phyloP scores from a whole-genome alignment of 805 yeast genomes.

The Aciculoconidium aculeatum region DNA sequence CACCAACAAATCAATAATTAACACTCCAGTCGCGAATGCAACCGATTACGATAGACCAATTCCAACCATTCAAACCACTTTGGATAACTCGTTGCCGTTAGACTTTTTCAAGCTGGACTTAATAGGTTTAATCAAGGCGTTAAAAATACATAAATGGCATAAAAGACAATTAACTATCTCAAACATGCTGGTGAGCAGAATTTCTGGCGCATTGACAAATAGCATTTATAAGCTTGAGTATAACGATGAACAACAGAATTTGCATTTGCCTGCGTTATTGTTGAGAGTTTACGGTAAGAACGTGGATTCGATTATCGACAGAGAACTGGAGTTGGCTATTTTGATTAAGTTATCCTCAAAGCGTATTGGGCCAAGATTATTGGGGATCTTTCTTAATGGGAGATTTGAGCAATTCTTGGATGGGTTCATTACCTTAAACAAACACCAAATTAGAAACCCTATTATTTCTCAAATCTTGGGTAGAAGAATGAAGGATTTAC shows the following conservation, averaged over 20 bases:
- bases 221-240: constrained; percentile 76
- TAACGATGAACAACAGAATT: constrained; percentile 23
- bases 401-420: constrained; percentile 89
- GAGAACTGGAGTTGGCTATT: constrained; percentile 71
- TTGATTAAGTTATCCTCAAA: constrained; percentile 68
- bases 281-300: constrained; percentile 86
- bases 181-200: constrained; percentile 52
- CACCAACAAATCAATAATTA: constrained; percentile 20
- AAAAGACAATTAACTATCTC: constrained; percentile 37
- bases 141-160: constrained; percentile 79
- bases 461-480: constrained; percentile 80
- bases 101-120: constrained; percentile 84
- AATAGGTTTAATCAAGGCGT: constrained; percentile 52
- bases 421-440: constrained; percentile 72
- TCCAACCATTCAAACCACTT: constrained; percentile 48
- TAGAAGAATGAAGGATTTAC: constrained; percentile 94
- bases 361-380: constrained; percentile 80
- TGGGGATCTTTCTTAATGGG: constrained; percentile 90
- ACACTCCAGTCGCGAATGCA: constrained; percentile 23
- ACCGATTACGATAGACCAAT: constrained; percentile 28
- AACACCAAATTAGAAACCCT: constrained; percentile 67
- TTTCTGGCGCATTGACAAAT: constrained; percentile 92
- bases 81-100: constrained; percentile 75
- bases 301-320: constrained; percentile 78
- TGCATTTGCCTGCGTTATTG: constrained; percentile 54